Evolutionary conservation across 306 rosid species (phyloP), one percentile per base, ranked within the genome.

Genomic region (Gynostemma pentaphyllum): DNA sequence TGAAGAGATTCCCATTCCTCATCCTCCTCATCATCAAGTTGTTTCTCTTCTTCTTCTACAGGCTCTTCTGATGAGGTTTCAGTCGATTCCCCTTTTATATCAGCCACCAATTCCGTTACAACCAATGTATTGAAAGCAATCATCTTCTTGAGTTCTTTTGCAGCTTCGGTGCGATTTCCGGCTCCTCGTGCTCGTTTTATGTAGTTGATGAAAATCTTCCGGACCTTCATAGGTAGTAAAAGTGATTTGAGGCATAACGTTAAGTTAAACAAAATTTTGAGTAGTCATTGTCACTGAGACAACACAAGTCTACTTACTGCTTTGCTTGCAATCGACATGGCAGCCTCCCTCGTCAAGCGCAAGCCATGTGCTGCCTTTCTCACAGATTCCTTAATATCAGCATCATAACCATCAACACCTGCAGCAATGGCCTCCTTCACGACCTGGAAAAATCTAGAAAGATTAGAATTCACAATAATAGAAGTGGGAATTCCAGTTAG

Each of bases 311-410:
- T 45, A 78, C 97, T 84, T 68, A 94, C 99, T 13, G 97, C 97
- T 76, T 84, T 94, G 90, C 95, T 80, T 29, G 95, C 90, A 75
- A 94, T 94, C 32, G 96, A 82, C 88, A 94, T 82, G 55, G 97
- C 99, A 78, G 77, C 53, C 69, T 88, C 99, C 84, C 87, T 82
- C 26, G 84, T 79, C 70, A 94, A 83, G 67, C 97, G 82, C 82
- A 94, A 79, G 69, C 99, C 94, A 67, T 88, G 97, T 50, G 97
- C 97, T 50, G 97, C 89, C 80, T 86, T 94, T 76, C 85, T 81
- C 67, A 94, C 97, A 42, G 94, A 54, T 73, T 82, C 70, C 81
- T 80, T 83, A 56, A 74, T 60, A 18, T 84, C 99, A 19, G 82
- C 86, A 56, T 94, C 97, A 15, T 86, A 94, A 48, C 99, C 99